Conservation (phyloP, 2,329 filamentous ascomycete genomes). For the Cladophialophora yegresii region DNA sequence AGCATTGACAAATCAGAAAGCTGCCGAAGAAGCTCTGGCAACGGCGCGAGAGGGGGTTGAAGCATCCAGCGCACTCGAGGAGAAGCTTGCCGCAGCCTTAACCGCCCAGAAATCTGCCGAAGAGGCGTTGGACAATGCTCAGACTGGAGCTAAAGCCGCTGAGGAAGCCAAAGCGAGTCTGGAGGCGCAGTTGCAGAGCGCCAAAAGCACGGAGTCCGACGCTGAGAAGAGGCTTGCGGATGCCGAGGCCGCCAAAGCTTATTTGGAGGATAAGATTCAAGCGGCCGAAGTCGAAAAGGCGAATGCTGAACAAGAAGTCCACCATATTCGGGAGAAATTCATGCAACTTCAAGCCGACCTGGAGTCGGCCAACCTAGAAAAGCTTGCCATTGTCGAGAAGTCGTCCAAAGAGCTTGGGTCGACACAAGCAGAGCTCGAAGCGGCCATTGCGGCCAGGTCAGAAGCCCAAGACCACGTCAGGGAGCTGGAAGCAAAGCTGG, state of each 20-base stretch:
- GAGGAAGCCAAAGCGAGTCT: conserved; percentile 15
- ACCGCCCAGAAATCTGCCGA: conserved; percentile 16
- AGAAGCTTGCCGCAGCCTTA: conserved; percentile 14
- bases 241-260: conserved; percentile 12
- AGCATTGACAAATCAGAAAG: background rate
- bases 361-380: conserved; percentile 4
- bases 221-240: conserved; percentile 15
- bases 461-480: conserved; percentile 16
- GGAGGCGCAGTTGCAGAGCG: conserved; percentile 7
- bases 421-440: conserved; percentile 19
- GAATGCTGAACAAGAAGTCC: conserved; percentile 14
- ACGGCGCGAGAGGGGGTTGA: conserved; percentile 12
- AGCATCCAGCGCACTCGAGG: conserved; percentile 9
- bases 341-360: conserved; percentile 15
- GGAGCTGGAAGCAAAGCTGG: conserved; percentile 21
- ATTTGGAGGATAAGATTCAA: conserved; percentile 17
- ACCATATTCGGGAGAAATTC: conserved; percentile 7
- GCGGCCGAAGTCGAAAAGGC: conserved; percentile 18
- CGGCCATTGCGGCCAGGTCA: conserved; percentile 13
- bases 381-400: conserved; percentile 9
- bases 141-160: background rate
- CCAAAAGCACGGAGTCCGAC: conserved; percentile 7
- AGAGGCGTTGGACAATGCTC: conserved; percentile 12
- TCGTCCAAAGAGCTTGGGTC: conserved; percentile 16
- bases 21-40: conserved; percentile 17